Conservation (phyloP, 192 early-diverging fungal genomes). For the Polychytrium aggregatum region DNA sequence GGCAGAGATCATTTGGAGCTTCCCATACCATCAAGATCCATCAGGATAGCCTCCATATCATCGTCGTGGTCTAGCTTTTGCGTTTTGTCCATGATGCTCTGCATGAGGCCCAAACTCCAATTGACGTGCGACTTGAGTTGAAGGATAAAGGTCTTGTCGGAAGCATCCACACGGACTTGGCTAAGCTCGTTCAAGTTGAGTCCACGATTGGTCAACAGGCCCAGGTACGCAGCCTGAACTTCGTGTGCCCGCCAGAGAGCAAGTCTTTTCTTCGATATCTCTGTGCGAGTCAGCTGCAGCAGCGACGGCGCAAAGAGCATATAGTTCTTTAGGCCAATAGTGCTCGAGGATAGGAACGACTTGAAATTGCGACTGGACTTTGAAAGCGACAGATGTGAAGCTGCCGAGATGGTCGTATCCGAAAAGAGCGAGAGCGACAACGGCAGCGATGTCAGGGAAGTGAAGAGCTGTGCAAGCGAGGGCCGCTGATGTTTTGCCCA, state of each 20-base stretch:
- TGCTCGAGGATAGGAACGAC: not conserved
- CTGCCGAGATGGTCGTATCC: not conserved
- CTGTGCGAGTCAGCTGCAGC: constrained; percentile 9
- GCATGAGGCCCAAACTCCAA: constrained; percentile 4
- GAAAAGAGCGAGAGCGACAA: not conserved
- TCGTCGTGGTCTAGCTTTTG: constrained; percentile 3
- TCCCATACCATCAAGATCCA: constrained; percentile 12
- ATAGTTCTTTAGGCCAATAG: constrained; percentile 3
- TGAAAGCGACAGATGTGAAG: not conserved
- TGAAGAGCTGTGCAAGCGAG: constrained; percentile 7
- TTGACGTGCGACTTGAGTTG: not conserved
- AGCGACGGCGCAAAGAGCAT: constrained; percentile 8
- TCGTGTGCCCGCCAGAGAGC: constrained; percentile 12
- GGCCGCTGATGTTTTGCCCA: constrained; percentile 5
- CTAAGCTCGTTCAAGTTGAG: constrained; percentile 14
- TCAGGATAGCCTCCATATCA: constrained; percentile 3
- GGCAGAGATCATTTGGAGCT: constrained; percentile 5
- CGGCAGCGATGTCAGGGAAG: constrained; percentile 4
- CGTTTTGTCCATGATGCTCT: constrained; percentile 14
- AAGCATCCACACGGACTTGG: not conserved
- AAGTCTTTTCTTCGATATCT: constrained; percentile 10
- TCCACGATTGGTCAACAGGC: constrained; percentile 41
- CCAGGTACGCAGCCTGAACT: constrained; percentile 50
- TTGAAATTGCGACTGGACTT: no score
- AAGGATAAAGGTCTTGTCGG: constrained; percentile 3